Conservation (phyloP, 192 early-diverging fungal genomes). For the Coemansia brasiliensis region DNA sequence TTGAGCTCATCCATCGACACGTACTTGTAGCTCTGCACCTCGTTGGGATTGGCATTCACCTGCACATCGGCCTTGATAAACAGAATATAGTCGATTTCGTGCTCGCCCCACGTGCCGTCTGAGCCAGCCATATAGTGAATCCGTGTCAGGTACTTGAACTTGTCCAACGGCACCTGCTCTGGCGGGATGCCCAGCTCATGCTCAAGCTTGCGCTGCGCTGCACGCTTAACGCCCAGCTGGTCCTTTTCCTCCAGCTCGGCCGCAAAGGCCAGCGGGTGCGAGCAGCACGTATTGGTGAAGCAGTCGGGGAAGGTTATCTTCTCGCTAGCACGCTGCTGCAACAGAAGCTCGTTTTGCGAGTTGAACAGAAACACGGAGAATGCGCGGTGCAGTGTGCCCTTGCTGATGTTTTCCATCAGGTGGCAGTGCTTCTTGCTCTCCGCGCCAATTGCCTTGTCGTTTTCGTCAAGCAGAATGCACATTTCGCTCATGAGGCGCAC, state of each 20-base stretch:
- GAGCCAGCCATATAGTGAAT: slow-evolving; percentile 97
- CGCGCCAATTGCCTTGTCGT: slow-evolving; percentile 82
- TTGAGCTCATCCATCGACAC: slow-evolving; percentile 82
- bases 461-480: slow-evolving; percentile 90
- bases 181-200: slow-evolving; percentile 92
- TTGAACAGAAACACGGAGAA: slow-evolving; percentile 97
- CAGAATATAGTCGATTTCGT: slow-evolving; percentile 97
- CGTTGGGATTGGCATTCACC: slow-evolving; percentile 80
- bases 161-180: slow-evolving; percentile 76
- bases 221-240: slow-evolving; percentile 81
- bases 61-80: slow-evolving; percentile 80
- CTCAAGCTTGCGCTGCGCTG: slow-evolving; percentile 90
- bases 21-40: slow-evolving; percentile 81
- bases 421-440: slow-evolving; percentile 95
- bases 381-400: slow-evolving; percentile 90
- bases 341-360: slow-evolving; percentile 76
- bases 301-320: slow-evolving; percentile 98
- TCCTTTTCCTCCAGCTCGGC: slow-evolving; percentile 78
- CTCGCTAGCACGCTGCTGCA: slow-evolving; percentile 93
- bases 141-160: slow-evolving; percentile 86
- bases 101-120: slow-evolving; percentile 98
- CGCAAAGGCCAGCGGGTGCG: slow-evolving; percentile 83
- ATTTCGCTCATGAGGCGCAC: slow-evolving; percentile 95
- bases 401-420: slow-evolving; percentile 90
- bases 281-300: slow-evolving; percentile 99